phyloP scores from a whole-genome alignment of 1,284 basidiomycete species.

The Ustilago xerochloae region DNA sequence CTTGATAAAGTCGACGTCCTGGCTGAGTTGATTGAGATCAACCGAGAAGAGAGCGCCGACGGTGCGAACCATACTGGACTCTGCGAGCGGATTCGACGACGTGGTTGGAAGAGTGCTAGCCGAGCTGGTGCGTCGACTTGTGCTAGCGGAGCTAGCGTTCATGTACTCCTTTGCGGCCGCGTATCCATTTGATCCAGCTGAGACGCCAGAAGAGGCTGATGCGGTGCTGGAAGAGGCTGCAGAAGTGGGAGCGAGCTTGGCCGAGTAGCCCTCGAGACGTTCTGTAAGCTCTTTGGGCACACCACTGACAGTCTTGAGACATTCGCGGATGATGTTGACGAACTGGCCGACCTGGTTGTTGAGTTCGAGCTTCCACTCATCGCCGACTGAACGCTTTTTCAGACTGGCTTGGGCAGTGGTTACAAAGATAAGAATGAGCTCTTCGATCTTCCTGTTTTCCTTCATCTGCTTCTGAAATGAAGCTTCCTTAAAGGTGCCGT shows the following conservation, averaged over 20 bases:
- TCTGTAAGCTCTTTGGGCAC: slow-evolving; percentile 80
- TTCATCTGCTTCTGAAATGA: slow-evolving; percentile 74
- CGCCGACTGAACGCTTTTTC: slow-evolving; percentile 78
- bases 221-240: slow-evolving; percentile 6
- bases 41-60: slow-evolving; percentile 82
- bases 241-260: slow-evolving; percentile 73
- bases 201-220: not conserved
- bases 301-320: slow-evolving; percentile 70
- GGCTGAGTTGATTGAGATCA: slow-evolving; percentile 76
- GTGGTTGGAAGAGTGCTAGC: slow-evolving; percentile 29
- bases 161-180: slow-evolving; percentile 26
- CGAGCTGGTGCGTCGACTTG: slow-evolving; percentile 42
- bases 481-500: slow-evolving; percentile 62
- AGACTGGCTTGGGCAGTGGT: slow-evolving; percentile 74
- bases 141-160: slow-evolving; percentile 16
- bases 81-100: slow-evolving; percentile 24
- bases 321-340: slow-evolving; percentile 84
- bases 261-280: slow-evolving; percentile 82
- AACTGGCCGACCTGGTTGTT: slow-evolving; percentile 90
- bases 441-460: slow-evolving; percentile 95
- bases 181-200: slow-evolving; percentile 24
- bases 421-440: slow-evolving; percentile 94
- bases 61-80: slow-evolving; percentile 69
- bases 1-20: slow-evolving; percentile 79
- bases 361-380: slow-evolving; percentile 88